A percentile compares a stretch with the other conserved stretches of the same genome.
These are phyloP conservation scores for Geotrichum europaeum DNA, from an alignment of 1,139 yeast species.

Conservation along the genomic window DNA sequence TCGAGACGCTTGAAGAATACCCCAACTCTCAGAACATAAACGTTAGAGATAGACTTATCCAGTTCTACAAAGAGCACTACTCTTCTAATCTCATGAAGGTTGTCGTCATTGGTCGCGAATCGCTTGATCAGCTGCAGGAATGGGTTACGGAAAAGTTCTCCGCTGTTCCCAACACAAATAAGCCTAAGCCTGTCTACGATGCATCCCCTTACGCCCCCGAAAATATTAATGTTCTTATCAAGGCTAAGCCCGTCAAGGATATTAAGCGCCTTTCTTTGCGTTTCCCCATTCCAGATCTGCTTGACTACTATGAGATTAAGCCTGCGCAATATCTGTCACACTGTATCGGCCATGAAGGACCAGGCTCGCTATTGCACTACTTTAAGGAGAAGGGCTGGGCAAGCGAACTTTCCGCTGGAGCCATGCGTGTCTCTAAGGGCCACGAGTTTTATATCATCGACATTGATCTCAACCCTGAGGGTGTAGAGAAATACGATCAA, in stretches of 20 bases:
- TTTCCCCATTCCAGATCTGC: slow-evolving; percentile 72
- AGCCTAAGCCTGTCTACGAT: slow-evolving; percentile 47
- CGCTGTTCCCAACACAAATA: slow-evolving; percentile 51
- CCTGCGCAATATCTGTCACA: slow-evolving; percentile 73
- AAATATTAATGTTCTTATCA: slow-evolving; percentile 50
- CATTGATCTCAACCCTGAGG: slow-evolving; percentile 69
- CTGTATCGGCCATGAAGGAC: slow-evolving; percentile 84
- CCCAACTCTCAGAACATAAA: slow-evolving; percentile 50
- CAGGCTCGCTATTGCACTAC: slow-evolving; percentile 68
- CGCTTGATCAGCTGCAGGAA: slow-evolving; percentile 58
- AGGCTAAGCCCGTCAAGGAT: slow-evolving; percentile 80
- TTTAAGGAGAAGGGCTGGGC: slow-evolving; percentile 77
- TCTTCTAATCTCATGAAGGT: slow-evolving; percentile 81
- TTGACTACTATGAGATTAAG: slow-evolving; percentile 54
- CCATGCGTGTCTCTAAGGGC: slow-evolving; percentile 61
- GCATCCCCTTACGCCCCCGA: slow-evolving; percentile 40
- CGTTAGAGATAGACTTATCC: slow-evolving; percentile 62
- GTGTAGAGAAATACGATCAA: slow-evolving; percentile 57
- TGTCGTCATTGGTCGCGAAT: slow-evolving; percentile 77
- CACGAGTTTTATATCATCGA: slow-evolving; percentile 61
- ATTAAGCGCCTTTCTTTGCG: slow-evolving; percentile 57
- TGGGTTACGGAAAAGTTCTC: slow-evolving; percentile 71
- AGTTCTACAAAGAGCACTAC: slow-evolving; percentile 53
- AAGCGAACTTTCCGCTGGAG: slow-evolving; percentile 69
- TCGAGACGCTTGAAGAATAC: slow-evolving; percentile 50